Evolutionary conservation across 169 alveolate species (phyloP).

Genomic region (Eimeria acervulina): DNA sequence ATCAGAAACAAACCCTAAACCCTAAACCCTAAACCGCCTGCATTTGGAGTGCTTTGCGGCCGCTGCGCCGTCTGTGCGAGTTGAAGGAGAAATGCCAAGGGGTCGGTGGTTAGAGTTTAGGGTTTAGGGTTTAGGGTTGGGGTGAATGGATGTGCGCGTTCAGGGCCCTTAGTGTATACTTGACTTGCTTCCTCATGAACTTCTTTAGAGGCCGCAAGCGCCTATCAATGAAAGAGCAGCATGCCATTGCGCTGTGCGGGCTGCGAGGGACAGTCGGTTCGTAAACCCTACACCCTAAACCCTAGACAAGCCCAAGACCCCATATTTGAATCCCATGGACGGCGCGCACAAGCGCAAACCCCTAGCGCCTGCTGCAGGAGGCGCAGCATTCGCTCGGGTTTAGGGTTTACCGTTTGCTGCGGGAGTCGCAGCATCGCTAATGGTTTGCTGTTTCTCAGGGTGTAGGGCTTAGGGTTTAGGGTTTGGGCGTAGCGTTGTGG

Average conservation of each 20-base stretch:
- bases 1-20: neutral
- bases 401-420: too few species aligned
- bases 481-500: neutral
- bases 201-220: slow-evolving; percentile 71
- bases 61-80: neutral
- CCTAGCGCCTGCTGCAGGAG: neutral
- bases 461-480: slow-evolving; percentile 58
- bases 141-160: neutral
- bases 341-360: too few species aligned
- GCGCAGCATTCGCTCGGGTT: neutral
- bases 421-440: neutral
- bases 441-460: neutral
- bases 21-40: slow-evolving; percentile 11
- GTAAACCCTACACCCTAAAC: neutral
- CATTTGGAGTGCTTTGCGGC: neutral
- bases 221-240: slow-evolving; percentile 68
- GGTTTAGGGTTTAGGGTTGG: neutral
- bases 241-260: slow-evolving; percentile 79
- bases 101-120: slow-evolving; percentile 5
- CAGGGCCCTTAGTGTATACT: slow-evolving; percentile 79
- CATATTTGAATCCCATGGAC: neutral
- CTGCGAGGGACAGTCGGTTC: slow-evolving; percentile 85
- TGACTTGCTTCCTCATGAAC: slow-evolving; percentile 73
- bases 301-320: neutral
- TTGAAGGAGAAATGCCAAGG: neutral